A percentile compares a stretch with the other conserved stretches of the same genome.
Conservation (phyloP, 768 basidiomycete genomes). For the Lentinula edodes region DNA sequence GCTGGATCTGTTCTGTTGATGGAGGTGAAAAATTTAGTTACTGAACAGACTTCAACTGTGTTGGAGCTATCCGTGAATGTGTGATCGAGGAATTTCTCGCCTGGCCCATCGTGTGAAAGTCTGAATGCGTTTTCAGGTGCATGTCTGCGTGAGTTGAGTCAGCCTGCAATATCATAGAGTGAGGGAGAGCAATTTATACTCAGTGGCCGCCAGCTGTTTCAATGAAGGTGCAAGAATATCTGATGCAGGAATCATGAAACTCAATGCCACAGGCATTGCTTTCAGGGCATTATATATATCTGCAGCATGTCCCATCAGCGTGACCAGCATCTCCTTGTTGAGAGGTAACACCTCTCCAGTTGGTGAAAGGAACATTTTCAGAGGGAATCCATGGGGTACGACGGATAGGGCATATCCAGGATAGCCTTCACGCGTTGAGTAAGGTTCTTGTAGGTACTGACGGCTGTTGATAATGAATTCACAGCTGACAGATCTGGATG, state of each 20-base stretch:
- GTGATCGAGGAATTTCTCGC: constrained; percentile 11
- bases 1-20: constrained; percentile 20
- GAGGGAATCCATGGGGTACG: constrained; percentile 11
- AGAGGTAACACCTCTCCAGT: constrained; percentile 2
- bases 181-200: neutral
- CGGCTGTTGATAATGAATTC: constrained; percentile 17
- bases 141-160: neutral
- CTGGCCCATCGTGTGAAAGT: constrained; percentile 17
- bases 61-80: constrained; percentile 7
- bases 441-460: constrained; percentile 11
- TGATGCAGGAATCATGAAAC: constrained; percentile 10
- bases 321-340: constrained; percentile 6
- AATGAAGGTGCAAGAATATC: constrained; percentile 10
- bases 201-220: constrained; percentile 3
- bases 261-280: constrained; percentile 11
- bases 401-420: constrained; percentile 18
- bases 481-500: constrained; percentile 9
- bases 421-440: constrained; percentile 11
- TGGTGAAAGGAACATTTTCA: constrained; percentile 13
- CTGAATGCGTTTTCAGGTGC: constrained; percentile 13
- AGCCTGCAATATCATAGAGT: neutral
- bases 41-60: neutral
- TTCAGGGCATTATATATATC: constrained; percentile 11
- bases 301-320: constrained; percentile 7
- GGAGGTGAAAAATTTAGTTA: constrained; percentile 17